A percentile compares a stretch with the other conserved stretches of the same genome.
Conservation (phyloP, 2,329 filamentous ascomycete species). For the Stachybotrys echinatus region DNA sequence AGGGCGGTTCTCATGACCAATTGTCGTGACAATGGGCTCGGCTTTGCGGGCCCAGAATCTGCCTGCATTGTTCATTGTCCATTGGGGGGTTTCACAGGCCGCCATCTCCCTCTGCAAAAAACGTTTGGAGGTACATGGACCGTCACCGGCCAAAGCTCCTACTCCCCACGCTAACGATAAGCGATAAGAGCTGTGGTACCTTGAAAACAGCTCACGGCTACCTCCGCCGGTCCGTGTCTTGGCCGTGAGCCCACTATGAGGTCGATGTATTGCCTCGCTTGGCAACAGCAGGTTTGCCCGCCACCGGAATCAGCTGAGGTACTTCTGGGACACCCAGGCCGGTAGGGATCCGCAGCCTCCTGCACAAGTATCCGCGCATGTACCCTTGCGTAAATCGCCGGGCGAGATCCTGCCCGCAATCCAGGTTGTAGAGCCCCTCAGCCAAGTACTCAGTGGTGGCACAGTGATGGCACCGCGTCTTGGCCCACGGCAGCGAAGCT, state of each 20-base stretch:
- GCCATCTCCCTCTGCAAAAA: too few species aligned
- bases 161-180: neutral
- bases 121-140: neutral
- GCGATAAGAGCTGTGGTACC: neutral
- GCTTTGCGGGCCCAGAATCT: too few species aligned
- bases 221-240: neutral
- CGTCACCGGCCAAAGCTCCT: too few species aligned
- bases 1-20: neutral
- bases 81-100: too few species aligned
- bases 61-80: too few species aligned
- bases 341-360: neutral
- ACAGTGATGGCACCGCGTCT: neutral
- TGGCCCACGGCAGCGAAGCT: neutral
- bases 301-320: neutral
- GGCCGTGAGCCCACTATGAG: neutral
- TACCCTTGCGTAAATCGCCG: neutral
- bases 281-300: neutral
- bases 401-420: neutral
- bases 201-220: neutral
- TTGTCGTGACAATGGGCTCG: neutral
- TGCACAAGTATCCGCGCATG: neutral
- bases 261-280: neutral
- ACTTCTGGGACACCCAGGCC: neutral
- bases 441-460: too few species aligned
- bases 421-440: neutral